Evolutionary conservation across 257 asterid species (phyloP), one percentile per base, ranked within the genome.

Genomic region (Solanum chmielewskii): DNA sequence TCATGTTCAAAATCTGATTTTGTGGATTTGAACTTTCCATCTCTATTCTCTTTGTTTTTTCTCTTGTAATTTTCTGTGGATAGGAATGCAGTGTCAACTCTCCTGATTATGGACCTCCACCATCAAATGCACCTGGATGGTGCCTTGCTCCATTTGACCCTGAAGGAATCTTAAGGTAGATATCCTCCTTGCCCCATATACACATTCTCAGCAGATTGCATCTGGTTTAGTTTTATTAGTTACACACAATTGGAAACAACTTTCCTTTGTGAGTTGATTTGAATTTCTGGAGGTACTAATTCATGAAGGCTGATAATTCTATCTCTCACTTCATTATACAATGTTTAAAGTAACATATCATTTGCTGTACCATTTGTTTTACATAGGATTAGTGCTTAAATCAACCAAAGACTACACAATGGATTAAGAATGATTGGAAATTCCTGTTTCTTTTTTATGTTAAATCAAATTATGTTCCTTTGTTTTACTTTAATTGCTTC

Each of bases 91-190:
- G 98, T 86, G 89, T 93, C 87, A 96, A 94, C 70, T 93, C 99
- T 68, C 99, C 99, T 89, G 98, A 94, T 90, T 95, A 94, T 90
- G 99, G 99, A 83, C 95, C 98, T 83, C 91, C 88, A 69, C 99
- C 97, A 56, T 88, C 94, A 62, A 89, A 96, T 91, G 91, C 98
- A 71, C 98, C 99, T 86, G 94, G 89, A 82, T 96, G 99, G 99
- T 96, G 99, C 87, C 94, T 92, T 73, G 96, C 99, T 89, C 98
- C 99, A 16, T 96, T 96, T 87, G 99, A 96, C 88, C 99, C 99
- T 4, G 99, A 95, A 92, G 99, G 99, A 42, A 90, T 95, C 88
- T 88, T 96, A 90, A 96, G 99, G 99, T 95, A 29, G 47, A 86
- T 90, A 37, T 33, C 70, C 85, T 39, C 60, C 8, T 83, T 64